Percentiles rank a stretch among this genome's conserved stretches.
Conservation (phyloP, 495 filamentous ascomycete species). For the Collariella sp. region DNA sequence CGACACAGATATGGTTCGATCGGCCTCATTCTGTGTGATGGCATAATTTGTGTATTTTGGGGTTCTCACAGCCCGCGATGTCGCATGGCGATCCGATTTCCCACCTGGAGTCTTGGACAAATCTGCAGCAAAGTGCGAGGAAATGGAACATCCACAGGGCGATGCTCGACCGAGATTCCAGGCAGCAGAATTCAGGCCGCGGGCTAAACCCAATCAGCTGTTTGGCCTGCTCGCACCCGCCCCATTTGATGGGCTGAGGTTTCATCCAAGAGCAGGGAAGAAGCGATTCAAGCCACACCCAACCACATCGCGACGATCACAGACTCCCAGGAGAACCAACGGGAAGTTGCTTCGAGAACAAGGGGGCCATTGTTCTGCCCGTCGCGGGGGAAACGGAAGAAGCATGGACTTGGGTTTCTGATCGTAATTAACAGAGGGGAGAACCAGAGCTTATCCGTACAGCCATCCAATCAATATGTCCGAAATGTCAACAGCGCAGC, state of each 20-base stretch:
- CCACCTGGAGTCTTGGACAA: too few species aligned
- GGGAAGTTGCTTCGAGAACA: too few species aligned
- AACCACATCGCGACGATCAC: too few species aligned
- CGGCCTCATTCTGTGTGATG: not conserved
- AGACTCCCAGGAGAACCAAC: too few species aligned
- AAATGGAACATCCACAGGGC: conserved; percentile 2
- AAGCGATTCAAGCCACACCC: too few species aligned
- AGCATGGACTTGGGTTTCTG: not conserved
- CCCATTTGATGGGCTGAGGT: not conserved
- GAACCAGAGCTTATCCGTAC: not conserved
- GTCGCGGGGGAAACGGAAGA: not conserved
- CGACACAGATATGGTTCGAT: too few species aligned
- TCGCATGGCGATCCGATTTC: conserved; percentile 8
- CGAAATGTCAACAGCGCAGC: not conserved
- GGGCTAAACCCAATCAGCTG: conserved; percentile 1
- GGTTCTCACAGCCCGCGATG: conserved; percentile 13
- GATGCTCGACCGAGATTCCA: conserved; percentile 1
- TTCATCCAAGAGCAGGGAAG: too few species aligned
- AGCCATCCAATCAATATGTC: not conserved
- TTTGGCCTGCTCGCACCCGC: not conserved
- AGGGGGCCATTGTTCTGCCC: not conserved
- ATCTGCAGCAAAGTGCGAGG: too few species aligned
- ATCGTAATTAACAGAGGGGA: not conserved
- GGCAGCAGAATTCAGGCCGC: conserved; percentile 14
- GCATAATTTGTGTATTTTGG: conserved; percentile 6